Percentiles rank a stretch among this genome's conserved stretches.
phyloP scores from a whole-genome alignment of 2,329 filamentous ascomycete species.

The Tolypocladium tropicale region DNA sequence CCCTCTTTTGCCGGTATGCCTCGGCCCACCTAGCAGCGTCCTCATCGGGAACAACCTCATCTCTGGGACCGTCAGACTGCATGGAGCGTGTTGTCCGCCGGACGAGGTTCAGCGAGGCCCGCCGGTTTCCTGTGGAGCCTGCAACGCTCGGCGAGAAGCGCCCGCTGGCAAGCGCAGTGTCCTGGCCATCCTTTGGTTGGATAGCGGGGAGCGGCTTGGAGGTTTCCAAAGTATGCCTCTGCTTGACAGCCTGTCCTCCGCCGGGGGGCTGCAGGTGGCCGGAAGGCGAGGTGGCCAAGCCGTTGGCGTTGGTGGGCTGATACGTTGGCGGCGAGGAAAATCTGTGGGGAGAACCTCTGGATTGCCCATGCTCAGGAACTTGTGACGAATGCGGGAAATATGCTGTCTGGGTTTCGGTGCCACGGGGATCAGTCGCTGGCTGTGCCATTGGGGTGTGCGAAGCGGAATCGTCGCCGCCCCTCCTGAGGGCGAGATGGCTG shows the following conservation, averaged over 20 bases:
- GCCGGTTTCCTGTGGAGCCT: conserved; percentile 49
- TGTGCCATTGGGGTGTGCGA: not conserved
- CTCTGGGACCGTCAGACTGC: conserved; percentile 72
- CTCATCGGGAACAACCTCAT: conserved; percentile 79
- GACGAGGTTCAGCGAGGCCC: conserved; percentile 74
- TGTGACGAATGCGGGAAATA: not conserved
- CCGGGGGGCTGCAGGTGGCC: conserved; percentile 35
- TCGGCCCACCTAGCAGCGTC: conserved; percentile 90
- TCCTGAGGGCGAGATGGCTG: not conserved
- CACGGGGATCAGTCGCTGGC: conserved; percentile 3
- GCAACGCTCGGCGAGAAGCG: conserved; percentile 63
- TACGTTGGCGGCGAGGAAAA: conserved; percentile 57
- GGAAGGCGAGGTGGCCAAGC: conserved; percentile 34
- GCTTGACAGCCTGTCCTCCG: conserved; percentile 50
- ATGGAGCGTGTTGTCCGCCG: conserved; percentile 76
- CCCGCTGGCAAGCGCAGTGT: conserved; percentile 59
- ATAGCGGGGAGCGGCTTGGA: conserved; percentile 58
- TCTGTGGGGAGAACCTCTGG: conserved; percentile 35
- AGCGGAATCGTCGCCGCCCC: not conserved
- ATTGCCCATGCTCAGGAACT: conserved; percentile 14
- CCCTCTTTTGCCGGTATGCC: conserved; percentile 81
- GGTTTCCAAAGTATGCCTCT: conserved; percentile 83
- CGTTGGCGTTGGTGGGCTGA: conserved; percentile 23
- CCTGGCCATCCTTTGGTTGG: conserved; percentile 61
- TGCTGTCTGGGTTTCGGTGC: conserved; percentile 11